Base-by-base conservation (phyloP, 371 early-diverging fungal genomes). In the Mucor mucedo region DNA sequence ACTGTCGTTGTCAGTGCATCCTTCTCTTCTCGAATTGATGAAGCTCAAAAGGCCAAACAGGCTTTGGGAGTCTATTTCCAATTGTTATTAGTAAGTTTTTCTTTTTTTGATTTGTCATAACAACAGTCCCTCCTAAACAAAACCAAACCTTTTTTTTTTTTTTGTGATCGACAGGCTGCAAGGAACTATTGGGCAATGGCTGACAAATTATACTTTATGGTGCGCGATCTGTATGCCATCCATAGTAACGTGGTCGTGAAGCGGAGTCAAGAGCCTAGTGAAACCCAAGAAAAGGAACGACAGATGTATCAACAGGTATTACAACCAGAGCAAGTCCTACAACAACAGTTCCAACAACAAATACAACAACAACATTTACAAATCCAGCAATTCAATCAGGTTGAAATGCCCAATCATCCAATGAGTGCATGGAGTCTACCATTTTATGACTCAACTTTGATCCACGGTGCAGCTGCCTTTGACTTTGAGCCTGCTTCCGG, bases 131-230 rank as follows among this genome's bases (percentile, higher is more conserved):
- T 27, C 28, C 41, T 42, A 10, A 27, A 62, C 5, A 58, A 1
- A 35, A 35, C 35, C 2, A 4, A 4, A 35, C 35, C 35, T 8
- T 8, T 0, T 35, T 35, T 35, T 35, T 35, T 35, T 35, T 35
- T 35, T 35, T 35, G 21, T 21, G 21, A 21, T 21, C 21, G 21
- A 21, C 60, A 81, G 77, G 42, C 73, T 4, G 83, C 85, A 64
- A 77, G 84, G 58, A 60, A 75, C 30, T 78, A 77, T 32, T 87
- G 87, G 87, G 82, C 87, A 1, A 85, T 87, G 80, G 84, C 87
- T 1, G 87, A 87, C 59, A 83, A 83, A 52, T 70, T 85, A 21
- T 85, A 83, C 59, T 85, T 84, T 52, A 84, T 86, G 75, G 78
- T 83, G 13, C 84, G 84, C n/a, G 86, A 84, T 63, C 57, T 86